Evolutionary conservation across 345 rosid genomes (phyloP).

Genomic region (Populus alba): DNA sequence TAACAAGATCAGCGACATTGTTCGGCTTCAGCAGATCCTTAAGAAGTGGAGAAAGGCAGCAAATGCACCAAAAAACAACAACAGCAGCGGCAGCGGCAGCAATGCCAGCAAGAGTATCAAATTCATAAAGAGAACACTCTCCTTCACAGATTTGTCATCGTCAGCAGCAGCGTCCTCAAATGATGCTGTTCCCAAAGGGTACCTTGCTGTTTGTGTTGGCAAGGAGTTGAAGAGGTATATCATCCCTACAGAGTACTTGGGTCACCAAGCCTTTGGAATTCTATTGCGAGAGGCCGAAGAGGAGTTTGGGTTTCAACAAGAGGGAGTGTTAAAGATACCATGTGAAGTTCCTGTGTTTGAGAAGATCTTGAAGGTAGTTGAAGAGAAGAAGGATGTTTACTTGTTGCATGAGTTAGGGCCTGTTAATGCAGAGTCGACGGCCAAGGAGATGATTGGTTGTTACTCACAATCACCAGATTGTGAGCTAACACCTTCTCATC

Average conservation of each 20-base stretch:
- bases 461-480: constrained; percentile 35
- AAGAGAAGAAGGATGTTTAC: constrained; percentile 37
- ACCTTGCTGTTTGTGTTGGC: constrained; percentile 25
- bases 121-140: constrained; percentile 28
- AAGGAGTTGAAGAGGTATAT: constrained; percentile 27
- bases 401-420: constrained; percentile 32
- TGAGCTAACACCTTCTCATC: constrained; percentile 43
- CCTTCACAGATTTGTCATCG: constrained; percentile 16
- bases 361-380: constrained; percentile 51
- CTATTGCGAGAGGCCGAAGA: constrained; percentile 26
- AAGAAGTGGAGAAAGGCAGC: constrained; percentile 30
- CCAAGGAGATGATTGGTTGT: constrained; percentile 25
- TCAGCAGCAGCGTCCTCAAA: neutral
- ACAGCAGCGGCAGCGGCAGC: neutral
- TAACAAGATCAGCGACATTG: constrained; percentile 32
- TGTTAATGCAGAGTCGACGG: constrained; percentile 5
- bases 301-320: constrained; percentile 32
- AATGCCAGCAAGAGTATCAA: constrained; percentile 18
- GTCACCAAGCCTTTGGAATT: constrained; percentile 21
- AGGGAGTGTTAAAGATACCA: constrained; percentile 45
- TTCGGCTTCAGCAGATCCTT: constrained; percentile 25
- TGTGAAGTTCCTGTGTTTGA: constrained; percentile 56
- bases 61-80: constrained; percentile 1
- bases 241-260: constrained; percentile 23
- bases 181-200: constrained; percentile 25